Evolutionary conservation across 2,329 filamentous ascomycete species (phyloP).

Genomic region (Fusarium compactum): DNA sequence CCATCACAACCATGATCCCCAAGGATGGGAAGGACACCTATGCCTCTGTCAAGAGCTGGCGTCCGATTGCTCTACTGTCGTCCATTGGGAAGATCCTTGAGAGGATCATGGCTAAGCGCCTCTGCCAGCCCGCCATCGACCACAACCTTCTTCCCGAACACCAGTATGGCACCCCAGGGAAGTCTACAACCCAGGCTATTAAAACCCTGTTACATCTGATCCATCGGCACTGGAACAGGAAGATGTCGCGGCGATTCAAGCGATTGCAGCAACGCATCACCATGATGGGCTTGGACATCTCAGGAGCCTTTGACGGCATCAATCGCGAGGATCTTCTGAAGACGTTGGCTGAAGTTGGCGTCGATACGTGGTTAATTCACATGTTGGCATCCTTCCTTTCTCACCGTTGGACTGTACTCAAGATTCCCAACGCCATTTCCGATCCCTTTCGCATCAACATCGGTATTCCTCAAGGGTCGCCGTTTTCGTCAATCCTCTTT

Average conservation of each 20-base stretch:
- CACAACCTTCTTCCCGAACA: not conserved
- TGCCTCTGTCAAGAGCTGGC: slow-evolving; percentile 11
- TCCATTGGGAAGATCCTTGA: slow-evolving; percentile 14
- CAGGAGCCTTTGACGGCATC: slow-evolving; percentile 16
- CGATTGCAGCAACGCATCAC: not conserved
- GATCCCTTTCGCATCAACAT: not conserved
- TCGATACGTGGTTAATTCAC: not conserved
- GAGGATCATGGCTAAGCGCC: not conserved
- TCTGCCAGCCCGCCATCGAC: not conserved
- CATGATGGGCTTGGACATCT: slow-evolving; percentile 19
- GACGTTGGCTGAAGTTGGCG: not conserved
- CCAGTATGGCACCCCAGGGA: not conserved
- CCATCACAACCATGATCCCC: slow-evolving; percentile 3
- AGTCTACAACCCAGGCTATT: not conserved
- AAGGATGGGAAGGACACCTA: slow-evolving; percentile 18
- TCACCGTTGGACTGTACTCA: not conserved
- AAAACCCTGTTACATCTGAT: not conserved
- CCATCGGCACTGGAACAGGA: not conserved
- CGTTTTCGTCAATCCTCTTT: slow-evolving; percentile 23
- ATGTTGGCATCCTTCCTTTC: slow-evolving; percentile 22
- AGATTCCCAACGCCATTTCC: not conserved
- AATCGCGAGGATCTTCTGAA: not conserved
- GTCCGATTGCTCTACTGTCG: slow-evolving; percentile 16
- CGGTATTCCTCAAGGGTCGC: slow-evolving; percentile 31
- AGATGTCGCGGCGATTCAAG: not conserved